Evolutionary conservation across 345 rosid species (phyloP).

Genomic region (Eucalyptus coolabah): DNA sequence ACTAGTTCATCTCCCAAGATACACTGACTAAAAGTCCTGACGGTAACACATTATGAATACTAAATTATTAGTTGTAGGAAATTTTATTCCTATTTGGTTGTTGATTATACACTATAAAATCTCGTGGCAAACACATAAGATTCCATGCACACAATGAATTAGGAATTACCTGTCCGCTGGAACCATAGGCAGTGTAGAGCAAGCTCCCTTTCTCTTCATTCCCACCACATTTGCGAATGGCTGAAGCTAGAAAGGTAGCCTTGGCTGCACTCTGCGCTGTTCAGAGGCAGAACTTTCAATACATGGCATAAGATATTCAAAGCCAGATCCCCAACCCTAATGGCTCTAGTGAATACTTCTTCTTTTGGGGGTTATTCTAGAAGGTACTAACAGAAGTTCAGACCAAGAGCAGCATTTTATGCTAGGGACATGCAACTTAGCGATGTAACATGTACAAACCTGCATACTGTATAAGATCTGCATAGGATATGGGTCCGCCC

Average conservation of each 20-base stretch:
- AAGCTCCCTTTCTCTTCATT: constrained; percentile 71
- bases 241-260: constrained; percentile 73
- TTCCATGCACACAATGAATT: neutral
- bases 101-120: neutral
- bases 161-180: constrained; percentile 65
- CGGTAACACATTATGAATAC: neutral
- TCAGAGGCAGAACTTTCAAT: neutral
- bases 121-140: neutral
- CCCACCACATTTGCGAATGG: constrained; percentile 89
- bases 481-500: constrained; percentile 82
- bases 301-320: neutral
- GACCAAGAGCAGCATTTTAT: neutral
- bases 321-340: neutral
- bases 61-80: neutral
- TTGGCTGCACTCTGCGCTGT: constrained; percentile 71
- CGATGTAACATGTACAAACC: constrained; percentile 14
- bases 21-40: neutral
- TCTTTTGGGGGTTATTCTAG: neutral
- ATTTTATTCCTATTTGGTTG: neutral
- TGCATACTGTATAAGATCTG: constrained; percentile 78
- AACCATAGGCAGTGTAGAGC: constrained; percentile 78
- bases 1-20: neutral
- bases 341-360: neutral
- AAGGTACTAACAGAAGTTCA: neutral
- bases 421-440: neutral